These are phyloP conservation scores for Thelonectria rubi DNA, from an alignment of 2,329 filamentous ascomycete species.

Conservation along the genomic window DNA sequence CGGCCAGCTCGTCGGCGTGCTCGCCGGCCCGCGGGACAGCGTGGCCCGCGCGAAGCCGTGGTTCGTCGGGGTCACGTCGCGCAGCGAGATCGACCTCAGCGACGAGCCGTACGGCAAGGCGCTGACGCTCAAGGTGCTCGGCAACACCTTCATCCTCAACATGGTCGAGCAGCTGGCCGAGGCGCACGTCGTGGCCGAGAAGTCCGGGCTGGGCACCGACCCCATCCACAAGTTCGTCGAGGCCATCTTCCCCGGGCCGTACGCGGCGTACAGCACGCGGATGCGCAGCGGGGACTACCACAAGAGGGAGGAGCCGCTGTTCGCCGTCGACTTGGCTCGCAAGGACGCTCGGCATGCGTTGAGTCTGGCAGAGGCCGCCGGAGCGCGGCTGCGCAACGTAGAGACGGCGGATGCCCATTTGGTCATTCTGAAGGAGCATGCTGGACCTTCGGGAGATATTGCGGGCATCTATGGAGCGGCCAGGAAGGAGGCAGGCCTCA, in stretches of 20 bases:
- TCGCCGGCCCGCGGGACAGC: slow-evolving; percentile 69
- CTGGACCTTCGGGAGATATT: slow-evolving; percentile 78
- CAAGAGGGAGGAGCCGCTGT: slow-evolving; percentile 79
- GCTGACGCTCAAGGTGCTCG: slow-evolving; percentile 79
- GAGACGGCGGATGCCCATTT: slow-evolving; percentile 76
- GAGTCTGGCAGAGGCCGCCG: slow-evolving; percentile 69
- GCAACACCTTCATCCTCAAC: slow-evolving; percentile 86
- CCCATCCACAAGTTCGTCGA: slow-evolving; percentile 77
- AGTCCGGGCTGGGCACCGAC: slow-evolving; percentile 76
- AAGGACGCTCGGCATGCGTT: slow-evolving; percentile 84
- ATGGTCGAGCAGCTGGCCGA: slow-evolving; percentile 84
- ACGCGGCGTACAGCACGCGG: slow-evolving; percentile 76
- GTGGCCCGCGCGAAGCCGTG: slow-evolving; percentile 75
- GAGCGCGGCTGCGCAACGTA: slow-evolving; percentile 69
- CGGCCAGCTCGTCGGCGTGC: slow-evolving; percentile 76
- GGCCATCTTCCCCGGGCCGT: slow-evolving; percentile 78
- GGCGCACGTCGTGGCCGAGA: slow-evolving; percentile 81
- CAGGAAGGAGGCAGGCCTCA: slow-evolving; percentile 76
- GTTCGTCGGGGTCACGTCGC: slow-evolving; percentile 76
- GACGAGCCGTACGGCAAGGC: slow-evolving; percentile 75
- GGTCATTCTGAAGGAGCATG: slow-evolving; percentile 71
- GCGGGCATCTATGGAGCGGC: slow-evolving; percentile 84
- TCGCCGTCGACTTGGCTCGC: slow-evolving; percentile 81
- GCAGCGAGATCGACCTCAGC: slow-evolving; percentile 74
- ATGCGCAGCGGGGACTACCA: slow-evolving; percentile 82